Base-by-base conservation (phyloP, 257 asterid species). In the Ajuga chamaepitys region DNA sequence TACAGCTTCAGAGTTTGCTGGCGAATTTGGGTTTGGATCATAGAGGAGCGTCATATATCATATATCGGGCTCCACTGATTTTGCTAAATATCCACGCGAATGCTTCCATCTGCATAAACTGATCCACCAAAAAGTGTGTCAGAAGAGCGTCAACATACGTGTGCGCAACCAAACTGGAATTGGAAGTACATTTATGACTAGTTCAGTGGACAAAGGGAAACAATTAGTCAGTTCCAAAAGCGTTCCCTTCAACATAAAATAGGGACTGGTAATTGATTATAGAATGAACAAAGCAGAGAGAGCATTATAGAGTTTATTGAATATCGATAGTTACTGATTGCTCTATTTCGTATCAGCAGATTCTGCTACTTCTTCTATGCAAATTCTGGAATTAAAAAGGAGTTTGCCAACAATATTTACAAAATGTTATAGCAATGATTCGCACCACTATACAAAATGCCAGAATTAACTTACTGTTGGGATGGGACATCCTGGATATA, bases 91-190 rank as follows among this genome's bases (percentile, higher is more conserved):
- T 90, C 95, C 86, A 90, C 68, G 84, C 97, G 87, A 63, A 90
- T 90, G 74, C 97, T 90, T 69, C 97, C 97, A 78, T 87, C 97
- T 35, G 97, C 97, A 80, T 90, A 90, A 77, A 90, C 97, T 90
- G 83, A 61, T 47, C 41, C 69, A 59, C 30, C n/a, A 21, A 72
- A 52, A 55, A 21, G 18, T 2, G 47, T 66, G 35, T 56, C 47
- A 41, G 22, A 35, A 46, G 12, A 60, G n/a, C 46, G 58, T 11
- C 37, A n/a, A 56, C 58, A 74, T 17, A 8, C 28, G n/a, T 12
- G 18, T 40, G 48, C 13, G 45, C 41, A 20, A 28, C 32, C 32
- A 14, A 11, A 26, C 14, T 52, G 7, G 18, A 47, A 16, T 28
- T 25, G 22, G 58, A 18, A 47, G 28, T 32, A 21, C 53, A 52